Evolutionary conservation across 345 rosid species (phyloP), one percentile per base, ranked within the genome.

Genomic region (Populus davidiana): DNA sequence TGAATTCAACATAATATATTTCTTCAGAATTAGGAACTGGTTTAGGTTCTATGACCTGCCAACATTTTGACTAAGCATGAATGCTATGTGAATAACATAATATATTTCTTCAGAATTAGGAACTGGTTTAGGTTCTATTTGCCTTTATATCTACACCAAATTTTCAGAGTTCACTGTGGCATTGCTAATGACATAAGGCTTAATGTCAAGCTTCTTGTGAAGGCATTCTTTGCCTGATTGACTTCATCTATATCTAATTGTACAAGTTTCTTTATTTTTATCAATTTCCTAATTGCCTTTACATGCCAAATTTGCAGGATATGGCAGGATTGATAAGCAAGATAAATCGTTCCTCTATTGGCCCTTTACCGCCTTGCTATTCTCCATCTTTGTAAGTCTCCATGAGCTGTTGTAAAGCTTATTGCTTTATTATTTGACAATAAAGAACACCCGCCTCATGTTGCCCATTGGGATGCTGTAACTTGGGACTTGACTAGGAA

Each of bases 261-360:
- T 41, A 66, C 29, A 43, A 23, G 56, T 82, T 62, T 54, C 61
- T 4, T 75, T 73, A 31, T 39, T 62, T 56, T 69, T 16, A 35
- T 67, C 17, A 33, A 1, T 5, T 67, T 27, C 49, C 84, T 75
- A 71, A 79, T 81, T 78, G 80, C 73, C 47, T 50, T 73, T 33
- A 25, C 39, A 41, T 68, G 25, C 84, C 33, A 81, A 69, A 41
- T 59, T 84, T 83, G 73, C 88, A 93, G 99, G 99, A 96, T 86
- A 96, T 96, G 99, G 99, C 97, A 75, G 99, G 99, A 76, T 85
- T 96, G 79, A 96, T 96, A 74, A 92, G 98, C 90, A 96, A 96
- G 94, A 94, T 96, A 86, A 96, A 96, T 71, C 98, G 94, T 70
- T 96, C 99, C 67, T 96, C 97, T 21, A 93, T 96, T 74, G 99